Base-by-base conservation (phyloP, 192 early-diverging fungal genomes). In the Entophlyctis helioformis region DNA sequence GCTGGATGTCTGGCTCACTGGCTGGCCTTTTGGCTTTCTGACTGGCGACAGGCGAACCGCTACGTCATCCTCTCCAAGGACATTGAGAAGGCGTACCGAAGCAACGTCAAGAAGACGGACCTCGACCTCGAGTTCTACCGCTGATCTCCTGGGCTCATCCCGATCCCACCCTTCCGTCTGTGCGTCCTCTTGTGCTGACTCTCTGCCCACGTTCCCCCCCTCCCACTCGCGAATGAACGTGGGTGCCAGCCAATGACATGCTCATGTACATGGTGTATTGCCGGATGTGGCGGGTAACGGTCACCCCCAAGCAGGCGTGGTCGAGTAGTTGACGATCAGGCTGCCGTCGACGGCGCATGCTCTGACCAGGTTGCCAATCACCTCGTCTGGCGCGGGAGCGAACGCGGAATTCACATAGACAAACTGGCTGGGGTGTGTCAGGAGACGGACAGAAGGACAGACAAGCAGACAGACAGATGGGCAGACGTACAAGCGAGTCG, bases 91-190 rank as follows among this genome's bases (percentile, higher is more conserved):
- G 95, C 50, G 3, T 95, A 98, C 74, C 84, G 84, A 59, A 73
- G 84, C 40, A 92, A 91, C 48, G 88, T 95, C 42, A 96, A 93
- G 82, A 96, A 96, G 72, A 73, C 74, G 28, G 91, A 96, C 64
- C 85, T 76, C 12, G 88, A 95, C 60, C 85, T 95, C 59, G 89
- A 91, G 56, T 96, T 98, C 71, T 98, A 98, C 70, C 78, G 85
- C 36, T 96, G 83, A 83, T 32, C 0, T 36, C 18, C 10, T 28
- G n/a, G n/a, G n/a, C n/a, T n/a, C n/a, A n/a, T n/a, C n/a, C n/a
- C n/a, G n/a, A n/a, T n/a, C n/a, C n/a, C n/a, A n/a, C n/a, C n/a
- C n/a, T n/a, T n/a, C n/a, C n/a, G n/a, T n/a, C n/a, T n/a, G n/a
- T n/a, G n/a, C n/a, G n/a, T n/a, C n/a, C n/a, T n/a, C n/a, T n/a